phyloP scores from a whole-genome alignment of 129 eudicot genomes.

The Artemisia tridentata region DNA sequence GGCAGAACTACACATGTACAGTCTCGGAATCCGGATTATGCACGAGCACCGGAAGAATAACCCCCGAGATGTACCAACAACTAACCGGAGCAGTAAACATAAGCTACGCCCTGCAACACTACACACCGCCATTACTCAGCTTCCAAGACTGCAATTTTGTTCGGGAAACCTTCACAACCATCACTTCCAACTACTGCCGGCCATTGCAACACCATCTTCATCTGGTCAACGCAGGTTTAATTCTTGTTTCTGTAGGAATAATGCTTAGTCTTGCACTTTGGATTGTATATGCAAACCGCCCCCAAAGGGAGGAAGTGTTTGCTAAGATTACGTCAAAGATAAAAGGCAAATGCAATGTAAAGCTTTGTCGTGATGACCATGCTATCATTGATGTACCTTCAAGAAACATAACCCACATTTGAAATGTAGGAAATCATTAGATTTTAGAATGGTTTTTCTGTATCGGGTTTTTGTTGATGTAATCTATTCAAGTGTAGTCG shows the following conservation, averaged over 20 bases:
- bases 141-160: constrained; percentile 91
- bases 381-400: not conserved
- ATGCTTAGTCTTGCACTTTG: constrained; percentile 85
- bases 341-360: constrained; percentile 40
- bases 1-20: constrained; percentile 76
- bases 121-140: constrained; percentile 72
- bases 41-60: constrained; percentile 64
- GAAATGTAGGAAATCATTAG: not conserved
- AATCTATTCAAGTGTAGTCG: constrained; percentile 1
- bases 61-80: constrained; percentile 71
- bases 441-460: constrained; percentile 8
- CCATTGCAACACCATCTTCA: constrained; percentile 58
- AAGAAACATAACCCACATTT: constrained; percentile 7
- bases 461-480: constrained; percentile 3
- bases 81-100: constrained; percentile 66
- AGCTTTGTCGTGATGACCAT: constrained; percentile 28
- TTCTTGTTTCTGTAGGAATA: constrained; percentile 71
- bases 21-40: constrained; percentile 53
- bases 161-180: constrained; percentile 63
- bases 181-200: constrained; percentile 60
- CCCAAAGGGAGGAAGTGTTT: constrained; percentile 98
- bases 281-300: constrained; percentile 89
- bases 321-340: constrained; percentile 47
- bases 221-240: constrained; percentile 62
- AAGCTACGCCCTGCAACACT: constrained; percentile 70